phyloP scores from a whole-genome alignment of 208 protist genomes.

The Novymonas esmeraldas region DNA sequence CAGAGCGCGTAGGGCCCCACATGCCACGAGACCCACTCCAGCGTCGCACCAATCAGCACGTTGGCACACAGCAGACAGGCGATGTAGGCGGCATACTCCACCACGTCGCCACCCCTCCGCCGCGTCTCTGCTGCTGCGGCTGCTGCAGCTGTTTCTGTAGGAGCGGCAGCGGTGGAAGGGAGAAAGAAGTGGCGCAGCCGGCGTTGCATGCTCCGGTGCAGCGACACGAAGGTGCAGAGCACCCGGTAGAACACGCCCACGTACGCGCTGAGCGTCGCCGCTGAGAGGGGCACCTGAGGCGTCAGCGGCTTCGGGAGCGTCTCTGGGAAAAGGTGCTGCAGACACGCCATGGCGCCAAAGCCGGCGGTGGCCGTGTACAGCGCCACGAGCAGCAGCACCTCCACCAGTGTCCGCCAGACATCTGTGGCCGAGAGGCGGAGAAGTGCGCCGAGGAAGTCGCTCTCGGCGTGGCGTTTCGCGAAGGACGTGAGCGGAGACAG shows the following conservation, averaged over 20 bases:
- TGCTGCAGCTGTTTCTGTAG: background rate
- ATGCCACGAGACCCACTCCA: conserved; percentile 19
- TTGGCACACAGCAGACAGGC: conserved; percentile 24
- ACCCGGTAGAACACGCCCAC: conserved; percentile 18
- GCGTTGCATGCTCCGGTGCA: background rate
- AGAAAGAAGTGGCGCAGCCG: conserved; percentile 15
- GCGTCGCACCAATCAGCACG: conserved; percentile 12
- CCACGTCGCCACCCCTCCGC: background rate
- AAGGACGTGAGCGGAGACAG: conserved; percentile 17
- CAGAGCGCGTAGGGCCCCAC: conserved; percentile 12
- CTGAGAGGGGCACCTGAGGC: conserved; percentile 18
- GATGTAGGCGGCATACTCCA: conserved; percentile 14
- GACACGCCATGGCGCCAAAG: conserved; percentile 14
- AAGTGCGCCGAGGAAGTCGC: conserved; percentile 20
- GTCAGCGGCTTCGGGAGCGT: conserved; percentile 17
- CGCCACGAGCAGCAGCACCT: conserved; percentile 13
- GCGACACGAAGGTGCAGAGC: conserved; percentile 8
- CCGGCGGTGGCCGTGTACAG: conserved; percentile 20
- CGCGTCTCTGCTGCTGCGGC: background rate
- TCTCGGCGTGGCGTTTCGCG: background rate
- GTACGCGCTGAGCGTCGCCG: conserved; percentile 5
- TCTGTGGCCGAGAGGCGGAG: conserved; percentile 1
- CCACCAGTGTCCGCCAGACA: conserved; percentile 19
- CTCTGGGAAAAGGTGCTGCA: conserved; percentile 17
- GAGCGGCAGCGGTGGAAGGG: background rate